Evolutionary conservation across 2,329 filamentous ascomycete species (phyloP), one percentile per base, ranked within the genome.

Genomic region (Scedosporium boydii): DNA sequence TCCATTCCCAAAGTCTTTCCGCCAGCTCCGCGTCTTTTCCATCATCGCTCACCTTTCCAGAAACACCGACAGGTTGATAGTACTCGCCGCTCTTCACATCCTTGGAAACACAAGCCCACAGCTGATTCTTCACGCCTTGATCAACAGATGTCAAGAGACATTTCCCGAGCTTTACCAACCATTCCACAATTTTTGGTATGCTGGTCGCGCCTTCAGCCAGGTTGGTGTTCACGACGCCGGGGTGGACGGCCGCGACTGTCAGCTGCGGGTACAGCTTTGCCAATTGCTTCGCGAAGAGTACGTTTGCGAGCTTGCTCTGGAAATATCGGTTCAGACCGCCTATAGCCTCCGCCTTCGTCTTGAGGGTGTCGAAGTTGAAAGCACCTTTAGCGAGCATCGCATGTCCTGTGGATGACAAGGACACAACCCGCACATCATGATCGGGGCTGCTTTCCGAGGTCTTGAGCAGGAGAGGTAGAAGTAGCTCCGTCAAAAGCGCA

Each of bases 401-500:
- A 55, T 71, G 68, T 3, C 67, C 70, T 4, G 59, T 62, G 1
- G 72, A 72, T 3, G 70, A 63, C 34, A 74, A 61, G 4, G 66
- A 68, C 2, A 74, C 66, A 14, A 75, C 65, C 6, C 74, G 69
- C 21, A 73, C 70, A 44, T 72, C 70, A 1, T 65, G 57, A 6
- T 62, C 64, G 12, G 63, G 53, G n/a, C 56, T 34, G 9, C 4
- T 81, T 81, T 58, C 26, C 4, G 70, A 69, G 1, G 73, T 74
- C 60, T 66, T 66, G 4, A 67, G 61, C 58, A 75, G 64, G 1
- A 68, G 16, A 3, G 72, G 72, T 10, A 71, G 58, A 1, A 81
- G 67, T 2, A 75, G 70, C 59, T 75, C 73, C 6, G 73, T 72
- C 12, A 82, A 69, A 2, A 78, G 71, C 4, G 78, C 76, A 60